These are phyloP conservation scores for Desmodesmus armatus DNA, from an alignment of 139 green algal species.

Conservation along the genomic window DNA sequence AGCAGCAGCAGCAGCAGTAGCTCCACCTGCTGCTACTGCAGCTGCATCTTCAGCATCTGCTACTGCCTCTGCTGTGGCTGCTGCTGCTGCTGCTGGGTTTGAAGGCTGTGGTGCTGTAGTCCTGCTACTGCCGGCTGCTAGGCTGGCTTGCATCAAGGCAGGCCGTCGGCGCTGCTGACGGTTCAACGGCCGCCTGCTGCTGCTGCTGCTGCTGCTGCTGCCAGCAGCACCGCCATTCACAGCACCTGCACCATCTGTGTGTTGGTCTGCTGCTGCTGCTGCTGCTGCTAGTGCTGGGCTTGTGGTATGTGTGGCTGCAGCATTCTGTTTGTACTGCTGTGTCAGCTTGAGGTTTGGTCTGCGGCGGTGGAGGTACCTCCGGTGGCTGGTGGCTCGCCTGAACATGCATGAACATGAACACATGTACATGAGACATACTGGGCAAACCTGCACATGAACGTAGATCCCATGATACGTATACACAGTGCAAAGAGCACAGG, in stretches of 20 bases:
- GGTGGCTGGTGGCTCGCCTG: conserved; percentile 50
- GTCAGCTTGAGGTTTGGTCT: neutral
- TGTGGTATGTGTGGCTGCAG: no score
- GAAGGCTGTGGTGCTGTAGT: no score
- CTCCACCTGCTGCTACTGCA: neutral
- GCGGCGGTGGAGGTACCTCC: neutral
- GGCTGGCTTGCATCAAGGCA: conserved; percentile 52
- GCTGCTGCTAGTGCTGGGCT: conserved; percentile 8
- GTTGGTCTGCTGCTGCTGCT: conserved; percentile 41
- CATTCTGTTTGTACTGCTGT: no score
- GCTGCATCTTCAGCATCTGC: conserved; percentile 31
- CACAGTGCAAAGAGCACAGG: no score
- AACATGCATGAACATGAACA: no score
- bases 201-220: neutral
- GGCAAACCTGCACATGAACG: neutral
- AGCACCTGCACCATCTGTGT: neutral
- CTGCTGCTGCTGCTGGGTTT: neutral
- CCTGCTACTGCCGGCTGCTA: conserved; percentile 28
- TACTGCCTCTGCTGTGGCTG: neutral
- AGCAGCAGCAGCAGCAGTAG: neutral
- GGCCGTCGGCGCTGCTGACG: conserved; percentile 66
- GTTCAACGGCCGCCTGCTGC: conserved; percentile 54
- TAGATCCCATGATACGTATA: no score
- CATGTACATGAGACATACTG: no score
- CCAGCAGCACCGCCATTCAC: neutral